Conservation (phyloP, 352 stramenopile species). For the Phytopythium ostracodes region DNA sequence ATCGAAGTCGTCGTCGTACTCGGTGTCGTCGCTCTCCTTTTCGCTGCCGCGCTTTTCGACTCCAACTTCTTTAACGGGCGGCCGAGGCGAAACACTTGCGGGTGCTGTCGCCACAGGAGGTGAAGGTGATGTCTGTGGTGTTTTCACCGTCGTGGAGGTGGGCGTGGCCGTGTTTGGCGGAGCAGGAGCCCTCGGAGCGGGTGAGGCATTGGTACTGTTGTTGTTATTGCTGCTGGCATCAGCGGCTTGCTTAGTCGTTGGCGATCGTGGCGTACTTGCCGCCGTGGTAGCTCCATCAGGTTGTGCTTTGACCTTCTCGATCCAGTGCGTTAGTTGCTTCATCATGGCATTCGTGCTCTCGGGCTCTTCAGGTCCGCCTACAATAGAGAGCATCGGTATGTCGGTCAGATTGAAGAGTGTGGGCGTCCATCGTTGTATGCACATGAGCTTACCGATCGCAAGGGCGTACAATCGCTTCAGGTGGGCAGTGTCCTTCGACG, state of each 20-base stretch:
- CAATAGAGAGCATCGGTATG: background rate
- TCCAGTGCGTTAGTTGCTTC: conserved; percentile 25
- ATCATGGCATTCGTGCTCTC: conserved; percentile 19
- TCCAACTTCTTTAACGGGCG: background rate
- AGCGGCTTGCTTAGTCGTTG: background rate
- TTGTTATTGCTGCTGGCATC: background rate
- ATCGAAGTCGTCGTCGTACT: conserved; percentile 49
- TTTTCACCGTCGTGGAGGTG: background rate
- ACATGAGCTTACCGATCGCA: conserved; percentile 22
- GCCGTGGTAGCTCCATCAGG: too few relatives aligned
- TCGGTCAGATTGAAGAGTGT: background rate
- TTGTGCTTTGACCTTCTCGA: conserved; percentile 17
- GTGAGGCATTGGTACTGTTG: background rate
- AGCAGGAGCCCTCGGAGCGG: background rate
- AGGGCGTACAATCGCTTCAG: conserved; percentile 37
- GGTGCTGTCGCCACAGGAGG: background rate
- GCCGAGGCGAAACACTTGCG: background rate
- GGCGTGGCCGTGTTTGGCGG: background rate
- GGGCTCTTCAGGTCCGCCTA: conserved; percentile 13
- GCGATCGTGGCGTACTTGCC: background rate
- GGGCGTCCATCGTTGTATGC: background rate
- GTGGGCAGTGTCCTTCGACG: conserved; percentile 14
- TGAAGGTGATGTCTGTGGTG: background rate
- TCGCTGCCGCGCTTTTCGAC: conserved; percentile 6
- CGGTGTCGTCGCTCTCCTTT: conserved; percentile 20